Conservation (phyloP, 1,284 basidiomycete genomes). For the Moniliella sp. region DNA sequence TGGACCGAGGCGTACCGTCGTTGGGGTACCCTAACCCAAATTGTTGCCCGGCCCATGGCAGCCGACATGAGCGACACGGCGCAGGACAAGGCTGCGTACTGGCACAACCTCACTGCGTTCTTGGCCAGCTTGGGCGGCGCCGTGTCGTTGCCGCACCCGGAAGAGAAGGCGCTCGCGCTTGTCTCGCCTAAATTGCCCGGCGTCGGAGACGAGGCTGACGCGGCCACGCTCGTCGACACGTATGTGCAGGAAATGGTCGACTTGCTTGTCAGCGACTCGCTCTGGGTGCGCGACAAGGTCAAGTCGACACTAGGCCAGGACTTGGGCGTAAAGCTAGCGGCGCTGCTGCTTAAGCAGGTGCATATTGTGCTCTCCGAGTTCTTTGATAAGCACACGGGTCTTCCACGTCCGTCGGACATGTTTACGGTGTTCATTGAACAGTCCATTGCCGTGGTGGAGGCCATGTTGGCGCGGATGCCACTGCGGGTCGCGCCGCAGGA, state of each 20-base stretch:
- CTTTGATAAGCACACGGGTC: constrained; percentile 22
- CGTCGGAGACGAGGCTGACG: no score
- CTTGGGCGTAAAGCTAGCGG: constrained; percentile 12
- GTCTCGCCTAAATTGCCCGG: constrained; percentile 9
- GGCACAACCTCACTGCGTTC: constrained; percentile 68
- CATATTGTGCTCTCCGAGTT: constrained; percentile 25
- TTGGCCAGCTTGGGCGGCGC: constrained; percentile 53
- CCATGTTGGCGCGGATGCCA: constrained; percentile 17
- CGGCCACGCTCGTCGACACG: constrained; percentile 12
- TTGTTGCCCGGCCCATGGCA: constrained; percentile 34
- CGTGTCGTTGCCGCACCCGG: constrained; percentile 43
- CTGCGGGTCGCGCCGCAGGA: constrained; percentile 5
- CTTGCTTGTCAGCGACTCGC: constrained; percentile 22
- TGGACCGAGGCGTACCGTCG: constrained; percentile 61
- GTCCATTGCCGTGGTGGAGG: constrained; percentile 19
- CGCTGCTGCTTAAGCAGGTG: constrained; percentile 22
- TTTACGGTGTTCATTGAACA: constrained; percentile 28
- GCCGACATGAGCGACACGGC: constrained; percentile 41
- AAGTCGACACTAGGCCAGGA: constrained; percentile 26
- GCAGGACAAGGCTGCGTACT: constrained; percentile 38
- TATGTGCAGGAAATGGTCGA: constrained; percentile 29
- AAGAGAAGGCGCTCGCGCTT: constrained; percentile 15
- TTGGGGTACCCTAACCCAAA: constrained; percentile 40
- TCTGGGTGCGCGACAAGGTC: constrained; percentile 29
- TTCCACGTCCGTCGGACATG: constrained; percentile 17